A percentile compares a stretch with the other conserved stretches of the same genome.
These are phyloP conservation scores for Colletotrichum navitas DNA, from an alignment of 2,329 filamentous ascomycete genomes.

Conservation along the genomic window DNA sequence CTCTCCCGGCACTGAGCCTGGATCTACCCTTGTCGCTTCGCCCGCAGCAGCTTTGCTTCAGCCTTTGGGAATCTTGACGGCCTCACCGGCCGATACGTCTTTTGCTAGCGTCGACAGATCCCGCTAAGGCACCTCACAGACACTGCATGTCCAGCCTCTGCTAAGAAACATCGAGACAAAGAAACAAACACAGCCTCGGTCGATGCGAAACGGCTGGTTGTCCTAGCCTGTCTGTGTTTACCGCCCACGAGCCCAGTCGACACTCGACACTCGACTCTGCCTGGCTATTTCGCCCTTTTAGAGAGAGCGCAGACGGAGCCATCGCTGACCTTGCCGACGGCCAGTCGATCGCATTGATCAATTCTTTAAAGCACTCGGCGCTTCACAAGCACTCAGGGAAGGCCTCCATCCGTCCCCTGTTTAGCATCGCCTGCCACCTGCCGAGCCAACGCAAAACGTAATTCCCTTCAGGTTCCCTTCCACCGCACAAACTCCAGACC, in stretches of 20 bases:
- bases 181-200: slow-evolving; percentile 39
- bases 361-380: slow-evolving; percentile 7
- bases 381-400: slow-evolving; percentile 20
- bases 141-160: slow-evolving; percentile 20
- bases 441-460: slow-evolving; percentile 41
- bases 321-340: slow-evolving; percentile 27
- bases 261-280: neutral
- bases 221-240: slow-evolving; percentile 16
- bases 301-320: slow-evolving; percentile 17
- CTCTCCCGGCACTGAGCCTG: neutral
- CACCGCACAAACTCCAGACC: slow-evolving; percentile 36
- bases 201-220: slow-evolving; percentile 40
- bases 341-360: slow-evolving; percentile 27
- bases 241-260: slow-evolving; percentile 9
- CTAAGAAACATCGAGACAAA: slow-evolving; percentile 28
- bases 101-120: slow-evolving; percentile 22
- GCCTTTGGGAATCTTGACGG: slow-evolving; percentile 14
- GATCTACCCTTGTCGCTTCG: slow-evolving; percentile 5
- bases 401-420: slow-evolving; percentile 20
- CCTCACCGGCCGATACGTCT: neutral
- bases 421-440: slow-evolving; percentile 21
- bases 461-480: slow-evolving; percentile 34
- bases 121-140: slow-evolving; percentile 37
- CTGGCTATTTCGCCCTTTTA: neutral
- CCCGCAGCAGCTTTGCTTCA: slow-evolving; percentile 7